These are phyloP conservation scores for Phyllosticta citribraziliensis DNA, from an alignment of 2,329 filamentous ascomycete genomes.

Conservation along the genomic window DNA sequence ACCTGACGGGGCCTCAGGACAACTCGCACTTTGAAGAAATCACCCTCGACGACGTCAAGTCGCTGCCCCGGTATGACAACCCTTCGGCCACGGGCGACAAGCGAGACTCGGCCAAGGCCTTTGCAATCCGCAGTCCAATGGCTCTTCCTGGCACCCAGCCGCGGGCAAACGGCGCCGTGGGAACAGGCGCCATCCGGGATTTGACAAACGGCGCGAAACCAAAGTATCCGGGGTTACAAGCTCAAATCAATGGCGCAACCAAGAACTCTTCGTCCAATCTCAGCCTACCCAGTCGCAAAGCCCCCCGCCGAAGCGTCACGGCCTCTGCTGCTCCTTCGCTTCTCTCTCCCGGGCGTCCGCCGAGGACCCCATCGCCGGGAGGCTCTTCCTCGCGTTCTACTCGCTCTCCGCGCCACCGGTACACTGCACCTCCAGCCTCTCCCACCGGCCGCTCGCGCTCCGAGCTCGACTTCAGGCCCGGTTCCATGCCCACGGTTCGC, in stretches of 20 bases:
- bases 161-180: neutral
- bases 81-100: neutral
- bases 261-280: conserved; percentile 18
- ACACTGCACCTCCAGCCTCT: conserved; percentile 6
- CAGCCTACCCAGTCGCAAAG: conserved; percentile 27
- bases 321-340: conserved; percentile 28
- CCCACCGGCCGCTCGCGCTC: conserved; percentile 20
- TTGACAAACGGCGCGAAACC: conserved; percentile 27
- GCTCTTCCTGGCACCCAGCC: conserved; percentile 1
- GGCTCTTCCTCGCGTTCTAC: conserved; percentile 16
- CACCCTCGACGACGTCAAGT: conserved; percentile 64
- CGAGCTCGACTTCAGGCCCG: conserved; percentile 22
- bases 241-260: conserved; percentile 21
- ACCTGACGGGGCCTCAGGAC: conserved; percentile 50
- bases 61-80: neutral
- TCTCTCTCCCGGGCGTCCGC: conserved; percentile 21
- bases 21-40: conserved; percentile 88
- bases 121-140: conserved; percentile 6
- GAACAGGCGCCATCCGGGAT: conserved; percentile 26
- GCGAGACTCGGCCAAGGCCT: conserved; percentile 6
- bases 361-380: conserved; percentile 28
- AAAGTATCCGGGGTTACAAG: conserved; percentile 31
- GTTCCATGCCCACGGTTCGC: conserved; percentile 23
- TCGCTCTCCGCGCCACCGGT: conserved; percentile 17
- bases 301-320: conserved; percentile 31